Evolutionary conservation across 805 yeast species (phyloP).

Genomic region (Saturnispora bothae): DNA sequence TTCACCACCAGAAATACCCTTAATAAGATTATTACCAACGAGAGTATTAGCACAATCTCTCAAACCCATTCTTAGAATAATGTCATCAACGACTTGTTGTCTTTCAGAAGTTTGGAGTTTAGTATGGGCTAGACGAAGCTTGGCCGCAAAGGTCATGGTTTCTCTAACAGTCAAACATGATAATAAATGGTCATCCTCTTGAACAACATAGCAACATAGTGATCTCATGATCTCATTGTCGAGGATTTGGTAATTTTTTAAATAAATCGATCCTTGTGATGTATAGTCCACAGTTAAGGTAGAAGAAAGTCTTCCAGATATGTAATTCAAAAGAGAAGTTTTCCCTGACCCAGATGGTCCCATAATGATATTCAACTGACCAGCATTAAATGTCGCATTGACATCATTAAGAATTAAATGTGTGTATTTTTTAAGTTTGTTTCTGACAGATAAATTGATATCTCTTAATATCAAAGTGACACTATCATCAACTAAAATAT

Average conservation of each 20-base stretch:
- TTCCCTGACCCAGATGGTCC: slow-evolving; percentile 81
- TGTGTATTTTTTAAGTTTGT: slow-evolving; percentile 13
- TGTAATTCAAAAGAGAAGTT: slow-evolving; percentile 51
- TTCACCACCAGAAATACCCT: slow-evolving; percentile 72
- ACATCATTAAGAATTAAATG: slow-evolving; percentile 34
- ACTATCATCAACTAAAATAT: not conserved
- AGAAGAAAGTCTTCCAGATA: slow-evolving; percentile 47
- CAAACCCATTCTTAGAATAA: slow-evolving; percentile 62
- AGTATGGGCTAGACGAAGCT: slow-evolving; percentile 44
- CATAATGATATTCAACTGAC: slow-evolving; percentile 59
- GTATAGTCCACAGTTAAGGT: slow-evolving; percentile 21
- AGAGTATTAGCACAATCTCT: slow-evolving; percentile 64
- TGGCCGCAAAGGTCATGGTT: slow-evolving; percentile 64
- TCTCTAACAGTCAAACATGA: slow-evolving; percentile 70
- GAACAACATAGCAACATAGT: slow-evolving; percentile 68
- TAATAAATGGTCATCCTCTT: slow-evolving; percentile 64
- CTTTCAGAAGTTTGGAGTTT: slow-evolving; percentile 32
- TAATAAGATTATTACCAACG: slow-evolving; percentile 48
- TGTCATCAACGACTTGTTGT: slow-evolving; percentile 35
- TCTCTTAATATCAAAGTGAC: slow-evolving; percentile 16
- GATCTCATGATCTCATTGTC: slow-evolving; percentile 26
- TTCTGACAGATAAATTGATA: slow-evolving; percentile 18
- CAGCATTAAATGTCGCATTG: slow-evolving; percentile 41
- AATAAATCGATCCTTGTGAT: slow-evolving; percentile 32
- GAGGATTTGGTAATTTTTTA: slow-evolving; percentile 29